phyloP scores from a whole-genome alignment of 2,329 filamentous ascomycete species.

The Nemania diffusa region DNA sequence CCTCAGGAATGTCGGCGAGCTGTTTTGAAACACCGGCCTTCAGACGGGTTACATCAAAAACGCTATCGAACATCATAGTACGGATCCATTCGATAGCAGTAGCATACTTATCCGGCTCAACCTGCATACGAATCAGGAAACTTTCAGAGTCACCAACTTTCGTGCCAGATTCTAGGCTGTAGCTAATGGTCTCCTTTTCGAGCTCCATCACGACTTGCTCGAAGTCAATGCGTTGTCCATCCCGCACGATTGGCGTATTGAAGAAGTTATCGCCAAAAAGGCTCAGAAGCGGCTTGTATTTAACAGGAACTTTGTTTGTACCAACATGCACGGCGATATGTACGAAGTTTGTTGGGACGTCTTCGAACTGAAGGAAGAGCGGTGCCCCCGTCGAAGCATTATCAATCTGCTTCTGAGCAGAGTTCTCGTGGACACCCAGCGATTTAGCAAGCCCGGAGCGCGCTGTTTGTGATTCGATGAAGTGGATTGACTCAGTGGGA shows the following conservation, averaged over 20 bases:
- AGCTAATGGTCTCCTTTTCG: constrained; percentile 90
- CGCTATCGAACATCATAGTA: constrained; percentile 85
- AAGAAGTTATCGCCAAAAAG: constrained; percentile 95
- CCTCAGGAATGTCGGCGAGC: constrained; percentile 89
- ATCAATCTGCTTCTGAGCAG: constrained; percentile 81
- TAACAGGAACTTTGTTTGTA: constrained; percentile 79
- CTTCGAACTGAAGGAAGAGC: constrained; percentile 96
- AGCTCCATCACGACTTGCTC: constrained; percentile 92
- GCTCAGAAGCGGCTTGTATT: constrained; percentile 83
- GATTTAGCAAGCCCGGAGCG: constrained; percentile 80
- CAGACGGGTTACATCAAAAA: constrained; percentile 79
- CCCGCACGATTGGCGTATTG: constrained; percentile 82
- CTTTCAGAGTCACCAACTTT: constrained; percentile 83
- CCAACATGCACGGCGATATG: constrained; percentile 84
- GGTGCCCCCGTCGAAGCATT: constrained; percentile 70
- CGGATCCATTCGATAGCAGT: constrained; percentile 85
- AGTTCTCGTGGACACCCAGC: constrained; percentile 73
- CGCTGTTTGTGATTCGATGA: constrained; percentile 88
- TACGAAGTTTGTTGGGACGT: constrained; percentile 92
- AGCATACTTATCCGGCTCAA: constrained; percentile 88
- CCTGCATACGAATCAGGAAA: constrained; percentile 81
- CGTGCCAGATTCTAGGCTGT: constrained; percentile 75
- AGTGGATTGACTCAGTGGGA: constrained; percentile 89
- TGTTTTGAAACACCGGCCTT: constrained; percentile 79
- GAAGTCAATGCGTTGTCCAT: constrained; percentile 83